Percentiles rank a stretch among this genome's conserved stretches.
Evolutionary conservation across 805 yeast species (phyloP).

Genomic region (Lachancea lanzarotensis): DNA sequence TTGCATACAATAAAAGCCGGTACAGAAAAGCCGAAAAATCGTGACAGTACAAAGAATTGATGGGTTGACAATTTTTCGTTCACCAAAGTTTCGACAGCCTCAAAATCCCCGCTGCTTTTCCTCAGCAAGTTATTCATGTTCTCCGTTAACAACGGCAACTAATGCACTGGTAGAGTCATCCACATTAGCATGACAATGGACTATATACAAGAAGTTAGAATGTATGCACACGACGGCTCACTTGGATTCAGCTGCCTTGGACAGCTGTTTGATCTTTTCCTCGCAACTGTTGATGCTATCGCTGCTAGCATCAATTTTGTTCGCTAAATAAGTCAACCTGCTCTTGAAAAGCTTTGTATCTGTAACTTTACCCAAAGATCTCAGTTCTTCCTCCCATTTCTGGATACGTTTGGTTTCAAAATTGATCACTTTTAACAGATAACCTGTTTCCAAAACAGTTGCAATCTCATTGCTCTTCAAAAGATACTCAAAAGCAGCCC

Average conservation of each 20-base stretch:
- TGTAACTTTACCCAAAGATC: constrained; percentile 45
- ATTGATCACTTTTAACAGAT: constrained; percentile 46
- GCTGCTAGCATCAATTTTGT: constrained; percentile 60
- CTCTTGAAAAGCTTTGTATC: constrained; percentile 49
- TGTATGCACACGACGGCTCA: background rate
- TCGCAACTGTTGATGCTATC: constrained; percentile 45
- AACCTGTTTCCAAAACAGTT: constrained; percentile 58
- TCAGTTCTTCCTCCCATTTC: constrained; percentile 65
- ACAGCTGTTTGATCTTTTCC: constrained; percentile 1
- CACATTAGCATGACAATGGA: no score
- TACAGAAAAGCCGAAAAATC: no score
- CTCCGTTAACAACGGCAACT: no score
- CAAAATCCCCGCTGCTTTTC: no score
- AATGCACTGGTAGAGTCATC: no score
- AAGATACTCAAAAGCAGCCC: constrained; percentile 69
- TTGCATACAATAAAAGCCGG: no score
- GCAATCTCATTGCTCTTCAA: constrained; percentile 49
- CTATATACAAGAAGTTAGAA: background rate
- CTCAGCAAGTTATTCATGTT: no score
- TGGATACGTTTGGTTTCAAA: constrained; percentile 57
- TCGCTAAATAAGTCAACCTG: constrained; percentile 60
- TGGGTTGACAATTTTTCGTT: no score
- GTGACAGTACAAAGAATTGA: no score
- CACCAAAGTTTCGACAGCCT: no score
- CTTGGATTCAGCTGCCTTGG: background rate